Conservation (phyloP, 257 asterid species). For the Solanum paucissectum region DNA sequence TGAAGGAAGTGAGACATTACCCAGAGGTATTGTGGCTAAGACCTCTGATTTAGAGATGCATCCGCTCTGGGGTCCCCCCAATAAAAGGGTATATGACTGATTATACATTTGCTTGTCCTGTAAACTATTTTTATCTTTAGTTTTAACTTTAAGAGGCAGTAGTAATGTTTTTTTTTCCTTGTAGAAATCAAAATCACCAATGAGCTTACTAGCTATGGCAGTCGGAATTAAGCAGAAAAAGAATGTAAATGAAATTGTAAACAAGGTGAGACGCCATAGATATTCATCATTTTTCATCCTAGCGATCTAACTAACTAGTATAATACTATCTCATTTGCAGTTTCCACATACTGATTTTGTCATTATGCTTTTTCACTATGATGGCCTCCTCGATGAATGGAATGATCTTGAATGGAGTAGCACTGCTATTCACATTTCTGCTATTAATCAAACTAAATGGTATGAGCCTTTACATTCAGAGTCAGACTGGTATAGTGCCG, state of each 20-base stretch:
- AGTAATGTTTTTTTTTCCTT: not conserved
- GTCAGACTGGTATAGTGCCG: not conserved
- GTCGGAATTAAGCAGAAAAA: slow-evolving; percentile 65
- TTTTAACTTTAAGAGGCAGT: not conserved
- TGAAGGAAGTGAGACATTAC: slow-evolving; percentile 54
- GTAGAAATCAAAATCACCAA: slow-evolving; percentile 33
- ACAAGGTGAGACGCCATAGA: slow-evolving; percentile 33
- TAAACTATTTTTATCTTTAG: not conserved
- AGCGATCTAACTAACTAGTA: not conserved
- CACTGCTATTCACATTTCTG: slow-evolving; percentile 49
- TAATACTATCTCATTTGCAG: slow-evolving; percentile 20
- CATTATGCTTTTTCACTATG: slow-evolving; percentile 69
- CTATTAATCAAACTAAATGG: slow-evolving; percentile 75
- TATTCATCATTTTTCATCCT: not conserved
- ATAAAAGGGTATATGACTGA: slow-evolving; percentile 28
- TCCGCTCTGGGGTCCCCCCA: slow-evolving; percentile 40
- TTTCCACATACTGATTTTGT: slow-evolving; percentile 40
- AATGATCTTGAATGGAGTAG: slow-evolving; percentile 55
- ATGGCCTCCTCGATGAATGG: slow-evolving; percentile 66
- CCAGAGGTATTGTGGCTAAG: slow-evolving; percentile 45
- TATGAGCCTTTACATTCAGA: not conserved
- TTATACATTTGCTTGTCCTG: not conserved
- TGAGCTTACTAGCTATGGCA: slow-evolving; percentile 65
- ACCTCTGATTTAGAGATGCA: slow-evolving; percentile 60
- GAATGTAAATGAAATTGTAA: slow-evolving; percentile 48